Evolutionary conservation across 768 basidiomycete genomes (phyloP).

Genomic region (Dioszegia hungarica): DNA sequence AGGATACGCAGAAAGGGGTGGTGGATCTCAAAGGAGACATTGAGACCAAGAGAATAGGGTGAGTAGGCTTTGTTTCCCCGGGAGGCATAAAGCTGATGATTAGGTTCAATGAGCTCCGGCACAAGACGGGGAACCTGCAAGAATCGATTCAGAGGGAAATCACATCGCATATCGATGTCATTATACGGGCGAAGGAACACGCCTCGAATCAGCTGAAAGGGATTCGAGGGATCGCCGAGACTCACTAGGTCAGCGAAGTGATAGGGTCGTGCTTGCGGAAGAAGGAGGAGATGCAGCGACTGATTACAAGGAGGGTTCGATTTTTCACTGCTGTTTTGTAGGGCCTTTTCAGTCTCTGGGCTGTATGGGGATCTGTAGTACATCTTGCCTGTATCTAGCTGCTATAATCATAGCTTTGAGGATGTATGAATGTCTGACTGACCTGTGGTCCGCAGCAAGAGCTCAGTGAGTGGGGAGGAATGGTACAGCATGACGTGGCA

Average conservation of each 20-base stretch:
- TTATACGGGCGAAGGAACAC: constrained; percentile 45
- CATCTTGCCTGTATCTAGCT: no score
- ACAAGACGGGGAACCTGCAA: constrained; percentile 32
- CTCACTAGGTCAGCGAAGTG: constrained; percentile 11
- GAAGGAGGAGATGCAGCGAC: background rate
- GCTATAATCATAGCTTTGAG: no score
- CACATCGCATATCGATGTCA: constrained; percentile 34
- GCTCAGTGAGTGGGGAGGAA: background rate
- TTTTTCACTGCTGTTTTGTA: no score
- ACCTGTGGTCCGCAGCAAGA: no score
- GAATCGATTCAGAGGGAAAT: constrained; percentile 32
- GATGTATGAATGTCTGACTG: no score
- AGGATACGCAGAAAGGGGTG: constrained; percentile 45
- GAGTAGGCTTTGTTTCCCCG: constrained; percentile 10
- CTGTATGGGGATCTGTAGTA: no score
- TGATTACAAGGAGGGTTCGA: no score
- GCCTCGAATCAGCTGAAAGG: constrained; percentile 32
- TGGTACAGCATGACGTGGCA: background rate
- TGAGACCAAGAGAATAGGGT: constrained; percentile 44
- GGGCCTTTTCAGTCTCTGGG: no score
- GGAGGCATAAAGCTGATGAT: background rate
- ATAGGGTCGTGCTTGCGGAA: no score
- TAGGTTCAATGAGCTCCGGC: constrained; percentile 37
- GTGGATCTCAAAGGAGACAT: constrained; percentile 27
- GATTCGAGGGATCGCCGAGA: constrained; percentile 37